Base-by-base conservation (phyloP, 345 rosid species). In the Corchorus capsularis region DNA sequence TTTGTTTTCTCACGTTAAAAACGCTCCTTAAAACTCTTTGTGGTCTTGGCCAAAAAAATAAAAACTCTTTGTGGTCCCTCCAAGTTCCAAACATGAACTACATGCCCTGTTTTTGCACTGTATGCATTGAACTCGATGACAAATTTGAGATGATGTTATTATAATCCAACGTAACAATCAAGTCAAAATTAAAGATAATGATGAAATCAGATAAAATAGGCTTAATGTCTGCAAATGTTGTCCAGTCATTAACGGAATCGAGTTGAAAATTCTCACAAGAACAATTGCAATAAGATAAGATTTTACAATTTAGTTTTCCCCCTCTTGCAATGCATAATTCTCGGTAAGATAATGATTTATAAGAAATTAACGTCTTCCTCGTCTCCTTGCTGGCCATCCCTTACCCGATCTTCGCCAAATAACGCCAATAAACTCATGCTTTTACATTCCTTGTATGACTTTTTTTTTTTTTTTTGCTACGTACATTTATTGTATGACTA, bases 151-250 rank as follows among this genome's bases (percentile, higher is more conserved):
- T 39, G 43, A 39, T 39, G 6, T 3, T 4, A 39, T 13, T 67
- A 19, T 9, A 17, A 65, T 20, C 49, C 16, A 9, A n/a, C n/a
- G 2, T 5, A 5, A 43, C 7, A n/a, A 4, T 19, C 41, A 65
- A 65, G 70, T 66, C 55, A 22, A 49, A 8, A 45, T 47, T 16
- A 22, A 22, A 22, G 72, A 67, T 67, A 46, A 66, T 20, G 71
- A 67, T 46, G 22, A 67, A 68, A 62, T 2, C 20, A 14, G 2
- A 62, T 2, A 10, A 10, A 6, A 10, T 35, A 14, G 4, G 19
- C 43, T 34, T 39, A 39, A 3, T 62, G 35, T 62, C 43, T 14
- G 45, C 19, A 43, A 62, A 62, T 6, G 41, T 34, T 62, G 43
- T 8, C 11, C 35, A 19, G 66, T 62, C 66, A 61, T 34, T 61